Base-by-base conservation (phyloP, 139 green algal genomes). In the Chlorella ohadii region DNA sequence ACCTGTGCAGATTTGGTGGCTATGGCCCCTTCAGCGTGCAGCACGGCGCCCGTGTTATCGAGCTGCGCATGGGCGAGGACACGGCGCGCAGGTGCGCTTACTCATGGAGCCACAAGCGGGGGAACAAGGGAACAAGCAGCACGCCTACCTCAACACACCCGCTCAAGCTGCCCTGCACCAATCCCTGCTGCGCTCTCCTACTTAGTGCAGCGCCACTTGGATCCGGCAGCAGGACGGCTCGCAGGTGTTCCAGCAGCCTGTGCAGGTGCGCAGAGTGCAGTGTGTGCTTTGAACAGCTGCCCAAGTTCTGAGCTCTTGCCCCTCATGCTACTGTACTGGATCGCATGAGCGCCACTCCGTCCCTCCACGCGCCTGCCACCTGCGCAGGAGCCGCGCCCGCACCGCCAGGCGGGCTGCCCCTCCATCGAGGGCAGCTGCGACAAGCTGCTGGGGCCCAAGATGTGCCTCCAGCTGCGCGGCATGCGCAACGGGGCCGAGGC, bases 21-120 rank as follows among this genome's bases (percentile, higher is more conserved):
- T 65, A 79, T 7, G 72, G 72, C n/a, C 44, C 72, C 38, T 88
- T 81, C 2, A 72, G 71, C 13, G 47, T 72, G 44, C 44, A 44
- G 57, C 79, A 72, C 17, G 84, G 84, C 27, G 78, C 78, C 6
- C 78, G 84, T 5, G 71, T 88, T 0, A 81, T 88, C 23, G 55
- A 81, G 70, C 57, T 88, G 61, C 70, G 70, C 41, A 19, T 68
- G 23, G 75, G 75, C 0, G 16, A 81, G 75, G 57, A 57, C 38
- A 34, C 56, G 3, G 56, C 56, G 11, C n/a, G 5, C 4, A 81
- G 51, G 51, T 59, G 51, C 51, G 51, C 51, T 59, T 9, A 59
- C 51, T 59, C 51, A 51, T 9, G 9, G 44, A n/a, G n/a, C n/a
- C n/a, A n/a, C n/a, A n/a, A n/a, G n/a, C n/a, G n/a, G n/a, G n/a